Conservation (phyloP, 1,284 basidiomycete genomes). For the Ceraceosorus bombacis region DNA sequence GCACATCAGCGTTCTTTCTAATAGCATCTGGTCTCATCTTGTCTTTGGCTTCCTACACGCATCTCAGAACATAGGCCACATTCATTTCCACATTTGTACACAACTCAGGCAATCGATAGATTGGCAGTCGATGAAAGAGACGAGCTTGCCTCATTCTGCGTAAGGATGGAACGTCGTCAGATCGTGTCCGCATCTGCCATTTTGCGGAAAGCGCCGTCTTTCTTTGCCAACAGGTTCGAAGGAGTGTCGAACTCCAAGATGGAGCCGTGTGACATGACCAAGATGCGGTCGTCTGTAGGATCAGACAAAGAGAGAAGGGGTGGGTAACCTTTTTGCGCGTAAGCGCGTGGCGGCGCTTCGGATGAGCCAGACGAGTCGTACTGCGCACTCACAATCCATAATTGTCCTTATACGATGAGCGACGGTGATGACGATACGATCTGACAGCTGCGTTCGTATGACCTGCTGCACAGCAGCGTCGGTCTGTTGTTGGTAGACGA, state of each 20-base stretch:
- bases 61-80: too few species aligned
- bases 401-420: slow-evolving; percentile 26
- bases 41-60: too few species aligned
- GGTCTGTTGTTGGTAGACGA: slow-evolving; percentile 41
- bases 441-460: slow-evolving; percentile 49
- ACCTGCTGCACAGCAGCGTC: slow-evolving; percentile 53
- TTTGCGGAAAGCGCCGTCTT: neutral
- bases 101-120: too few species aligned
- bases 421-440: slow-evolving; percentile 50
- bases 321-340: too few species aligned
- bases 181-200: neutral
- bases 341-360: neutral
- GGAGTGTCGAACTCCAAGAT: slow-evolving; percentile 71
- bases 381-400: slow-evolving; percentile 14
- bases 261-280: slow-evolving; percentile 53
- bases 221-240: slow-evolving; percentile 1
- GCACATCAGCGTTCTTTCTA: too few species aligned
- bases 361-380: neutral
- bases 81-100: too few species aligned
- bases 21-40: too few species aligned
- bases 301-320: neutral
- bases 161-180: too few species aligned
- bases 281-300: slow-evolving; percentile 56
- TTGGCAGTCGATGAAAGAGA: too few species aligned
- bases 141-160: too few species aligned